Conservation (phyloP, 768 basidiomycete species). For the Termitomyces titanicus region DNA sequence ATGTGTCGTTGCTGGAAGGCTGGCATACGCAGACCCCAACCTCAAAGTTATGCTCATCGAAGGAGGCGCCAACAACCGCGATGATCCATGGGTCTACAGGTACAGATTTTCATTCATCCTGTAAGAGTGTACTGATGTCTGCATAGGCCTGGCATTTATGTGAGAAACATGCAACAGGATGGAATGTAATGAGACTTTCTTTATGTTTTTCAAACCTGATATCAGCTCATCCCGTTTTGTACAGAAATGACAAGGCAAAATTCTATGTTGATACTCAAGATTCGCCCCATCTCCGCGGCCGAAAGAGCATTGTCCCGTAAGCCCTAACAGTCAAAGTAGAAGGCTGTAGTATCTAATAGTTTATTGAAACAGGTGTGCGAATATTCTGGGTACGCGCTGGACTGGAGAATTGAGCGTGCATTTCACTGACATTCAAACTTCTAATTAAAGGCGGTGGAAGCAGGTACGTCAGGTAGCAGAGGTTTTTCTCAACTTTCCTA, state of each 20-base stretch:
- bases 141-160: conserved; percentile 59
- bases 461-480: conserved; percentile 31
- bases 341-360: neutral
- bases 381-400: conserved; percentile 48
- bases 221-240: neutral
- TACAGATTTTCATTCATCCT: conserved; percentile 5
- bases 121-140: neutral
- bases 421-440: neutral
- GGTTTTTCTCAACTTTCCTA: neutral
- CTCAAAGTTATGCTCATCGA: conserved; percentile 76
- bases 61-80: conserved; percentile 68
- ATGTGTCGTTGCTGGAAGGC: conserved; percentile 64
- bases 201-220: neutral
- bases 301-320: conserved; percentile 66
- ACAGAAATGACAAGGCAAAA: conserved; percentile 69
- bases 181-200: conserved; percentile 42
- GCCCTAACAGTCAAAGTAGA: conserved; percentile 15
- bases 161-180: conserved; percentile 68
- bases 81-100: conserved; percentile 75
- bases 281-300: conserved; percentile 56
- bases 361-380: conserved; percentile 49
- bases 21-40: conserved; percentile 69
- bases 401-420: neutral
- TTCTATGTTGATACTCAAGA: conserved; percentile 64
- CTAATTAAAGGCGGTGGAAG: conserved; percentile 50